phyloP scores from a whole-genome alignment of 768 basidiomycete species.

The Tulasnella calospora region DNA sequence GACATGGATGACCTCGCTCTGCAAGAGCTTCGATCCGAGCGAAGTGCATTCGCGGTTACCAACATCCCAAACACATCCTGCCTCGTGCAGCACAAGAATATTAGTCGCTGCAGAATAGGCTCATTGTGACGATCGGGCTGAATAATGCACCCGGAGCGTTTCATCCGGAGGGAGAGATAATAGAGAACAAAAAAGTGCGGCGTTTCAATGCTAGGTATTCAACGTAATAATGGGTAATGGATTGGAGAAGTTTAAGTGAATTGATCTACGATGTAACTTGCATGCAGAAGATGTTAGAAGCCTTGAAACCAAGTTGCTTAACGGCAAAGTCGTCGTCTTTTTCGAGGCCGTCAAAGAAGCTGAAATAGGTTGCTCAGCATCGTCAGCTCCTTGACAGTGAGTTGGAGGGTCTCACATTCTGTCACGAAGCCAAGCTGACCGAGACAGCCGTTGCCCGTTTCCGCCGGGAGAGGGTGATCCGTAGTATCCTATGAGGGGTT shows the following conservation, averaged over 20 bases:
- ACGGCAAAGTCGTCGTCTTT: constrained; percentile 57
- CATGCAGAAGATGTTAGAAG: constrained; percentile 77
- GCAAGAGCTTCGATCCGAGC: no score
- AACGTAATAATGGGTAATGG: background rate
- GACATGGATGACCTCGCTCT: no score
- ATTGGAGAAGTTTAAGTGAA: background rate
- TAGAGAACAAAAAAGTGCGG: background rate
- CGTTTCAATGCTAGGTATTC: background rate
- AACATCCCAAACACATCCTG: no score
- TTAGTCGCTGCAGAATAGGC: no score
- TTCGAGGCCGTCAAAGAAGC: constrained; percentile 59
- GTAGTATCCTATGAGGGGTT: background rate
- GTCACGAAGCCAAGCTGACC: constrained; percentile 72
- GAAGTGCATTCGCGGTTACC: no score
- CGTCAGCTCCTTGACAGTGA: constrained; percentile 6
- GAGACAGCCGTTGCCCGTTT: constrained; percentile 7
- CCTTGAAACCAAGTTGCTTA: constrained; percentile 64
- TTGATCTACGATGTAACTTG: constrained; percentile 21
- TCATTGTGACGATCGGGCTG: no score
- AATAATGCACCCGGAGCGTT: no score
- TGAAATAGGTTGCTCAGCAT: background rate
- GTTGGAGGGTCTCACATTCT: constrained; percentile 37
- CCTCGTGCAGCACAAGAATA: no score
- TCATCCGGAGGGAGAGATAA: no score
- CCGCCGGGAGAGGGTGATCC: constrained; percentile 22